Evolutionary conservation across 495 filamentous ascomycete species (phyloP).

Genomic region (Penicillium maclennaniae): DNA sequence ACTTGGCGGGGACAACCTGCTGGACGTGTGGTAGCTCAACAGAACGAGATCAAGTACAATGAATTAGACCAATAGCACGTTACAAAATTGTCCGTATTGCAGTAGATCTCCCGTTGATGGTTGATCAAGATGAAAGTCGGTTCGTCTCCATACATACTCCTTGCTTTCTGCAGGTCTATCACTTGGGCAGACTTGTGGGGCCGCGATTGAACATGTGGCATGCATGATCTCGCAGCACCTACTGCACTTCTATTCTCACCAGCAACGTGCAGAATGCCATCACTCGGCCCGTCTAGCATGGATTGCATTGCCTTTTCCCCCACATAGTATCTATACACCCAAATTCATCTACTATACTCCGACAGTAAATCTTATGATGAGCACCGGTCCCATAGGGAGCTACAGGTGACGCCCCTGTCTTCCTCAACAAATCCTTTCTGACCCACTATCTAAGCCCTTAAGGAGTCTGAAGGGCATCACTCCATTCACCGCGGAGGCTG

Average conservation of each 20-base stretch:
- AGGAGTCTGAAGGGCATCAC: neutral
- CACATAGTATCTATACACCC: neutral
- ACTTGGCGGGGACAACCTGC: neutral
- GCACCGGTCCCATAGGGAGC: neutral
- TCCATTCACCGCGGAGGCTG: neutral
- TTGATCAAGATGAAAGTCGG: neutral
- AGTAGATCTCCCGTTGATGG: neutral
- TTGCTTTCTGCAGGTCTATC: conserved; percentile 3
- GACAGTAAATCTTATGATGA: neutral
- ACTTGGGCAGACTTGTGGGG: neutral
- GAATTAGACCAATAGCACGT: neutral
- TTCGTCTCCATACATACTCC: conserved; percentile 1
- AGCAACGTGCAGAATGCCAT: conserved; percentile 16
- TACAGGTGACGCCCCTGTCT: neutral
- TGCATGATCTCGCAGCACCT: conserved; percentile 14
- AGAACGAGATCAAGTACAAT: neutral
- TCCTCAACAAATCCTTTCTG: neutral
- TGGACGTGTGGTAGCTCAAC: neutral
- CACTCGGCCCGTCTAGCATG: neutral
- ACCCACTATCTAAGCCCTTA: neutral
- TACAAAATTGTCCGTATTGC: neutral
- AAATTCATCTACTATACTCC: neutral
- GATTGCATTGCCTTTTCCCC: neutral
- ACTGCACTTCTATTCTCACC: conserved; percentile 1
- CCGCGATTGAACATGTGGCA: neutral